Conservation (phyloP, 306 rosid species). For the Vachellia pachyceras region DNA sequence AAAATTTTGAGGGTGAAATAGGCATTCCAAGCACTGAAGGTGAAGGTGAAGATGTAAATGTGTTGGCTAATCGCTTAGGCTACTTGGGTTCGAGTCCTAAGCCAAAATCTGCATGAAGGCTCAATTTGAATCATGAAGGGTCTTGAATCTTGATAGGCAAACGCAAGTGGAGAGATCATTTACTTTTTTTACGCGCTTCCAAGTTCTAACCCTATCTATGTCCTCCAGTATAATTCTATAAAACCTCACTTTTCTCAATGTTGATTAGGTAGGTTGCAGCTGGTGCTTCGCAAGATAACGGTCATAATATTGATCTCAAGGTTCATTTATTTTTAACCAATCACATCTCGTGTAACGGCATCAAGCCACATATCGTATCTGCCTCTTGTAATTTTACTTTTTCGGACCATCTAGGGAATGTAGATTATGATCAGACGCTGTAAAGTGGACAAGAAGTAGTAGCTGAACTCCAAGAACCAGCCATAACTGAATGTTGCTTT, state of each 20-base stretch:
- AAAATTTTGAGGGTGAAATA: conserved; percentile 45
- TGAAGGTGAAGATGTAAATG: conserved; percentile 57
- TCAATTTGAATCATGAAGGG: conserved; percentile 30
- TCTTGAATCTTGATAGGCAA: conserved; percentile 39
- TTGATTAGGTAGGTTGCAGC: conserved; percentile 68
- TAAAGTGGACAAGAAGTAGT: conserved; percentile 57
- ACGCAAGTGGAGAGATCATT: conserved; percentile 41
- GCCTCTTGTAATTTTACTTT: conserved; percentile 43
- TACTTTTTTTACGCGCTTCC: conserved; percentile 41
- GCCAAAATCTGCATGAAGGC: conserved; percentile 41
- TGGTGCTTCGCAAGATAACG: conserved; percentile 49
- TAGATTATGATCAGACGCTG: conserved; percentile 60
- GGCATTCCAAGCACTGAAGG: conserved; percentile 38
- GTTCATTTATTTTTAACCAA: conserved; percentile 38
- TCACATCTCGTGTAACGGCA: conserved; percentile 34
- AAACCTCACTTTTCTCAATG: conserved; percentile 45
- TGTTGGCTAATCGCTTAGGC: conserved; percentile 56
- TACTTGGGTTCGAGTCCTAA: conserved; percentile 59
- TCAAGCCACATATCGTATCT: conserved; percentile 35
- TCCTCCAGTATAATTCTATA: conserved; percentile 39
- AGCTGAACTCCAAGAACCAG: conserved; percentile 55
- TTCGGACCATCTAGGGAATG: conserved; percentile 48
- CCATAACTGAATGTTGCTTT: conserved; percentile 49
- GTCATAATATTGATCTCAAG: conserved; percentile 44
- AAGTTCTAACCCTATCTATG: conserved; percentile 51